Percentiles rank a stretch among this genome's conserved stretches.
Conservation (phyloP, 371 early-diverging fungal genomes). For the Basidiobolus heterosporus region DNA sequence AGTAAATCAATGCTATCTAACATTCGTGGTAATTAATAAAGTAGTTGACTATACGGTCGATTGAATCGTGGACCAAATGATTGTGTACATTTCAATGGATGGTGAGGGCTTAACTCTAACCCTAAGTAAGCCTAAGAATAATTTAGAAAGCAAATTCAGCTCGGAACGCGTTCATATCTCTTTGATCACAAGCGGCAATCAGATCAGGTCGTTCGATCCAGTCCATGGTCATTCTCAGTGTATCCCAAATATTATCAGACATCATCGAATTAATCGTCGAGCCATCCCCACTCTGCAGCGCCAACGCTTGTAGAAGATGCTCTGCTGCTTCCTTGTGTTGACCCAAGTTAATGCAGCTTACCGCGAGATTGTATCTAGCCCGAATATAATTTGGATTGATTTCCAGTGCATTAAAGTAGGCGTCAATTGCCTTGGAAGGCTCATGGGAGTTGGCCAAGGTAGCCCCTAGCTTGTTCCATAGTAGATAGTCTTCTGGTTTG, state of each 20-base stretch:
- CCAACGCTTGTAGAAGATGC: constrained; percentile 70
- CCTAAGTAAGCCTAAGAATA: not conserved
- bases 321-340: constrained; percentile 81
- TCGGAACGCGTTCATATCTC: constrained; percentile 58
- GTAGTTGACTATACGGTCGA: no score
- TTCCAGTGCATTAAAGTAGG: constrained; percentile 80
- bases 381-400: constrained; percentile 87
- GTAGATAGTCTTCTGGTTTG: constrained; percentile 77
- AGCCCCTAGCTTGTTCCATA: constrained; percentile 94
- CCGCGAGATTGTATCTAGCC: constrained; percentile 85
- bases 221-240: constrained; percentile 66
- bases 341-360: constrained; percentile 79
- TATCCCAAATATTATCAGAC: constrained; percentile 54
- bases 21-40: no score
- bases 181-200: constrained; percentile 45
- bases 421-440: constrained; percentile 66
- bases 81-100: no score
- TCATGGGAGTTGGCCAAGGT: constrained; percentile 79
- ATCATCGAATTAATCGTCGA: constrained; percentile 1
- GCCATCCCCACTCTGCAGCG: constrained; percentile 32
- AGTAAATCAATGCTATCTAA: no score
- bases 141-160: constrained; percentile 63
- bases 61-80: no score
- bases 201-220: constrained; percentile 61
- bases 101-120: not conserved